Conservation (phyloP, 176 grass and related monocot genomes). For the Ensete glaucum region DNA sequence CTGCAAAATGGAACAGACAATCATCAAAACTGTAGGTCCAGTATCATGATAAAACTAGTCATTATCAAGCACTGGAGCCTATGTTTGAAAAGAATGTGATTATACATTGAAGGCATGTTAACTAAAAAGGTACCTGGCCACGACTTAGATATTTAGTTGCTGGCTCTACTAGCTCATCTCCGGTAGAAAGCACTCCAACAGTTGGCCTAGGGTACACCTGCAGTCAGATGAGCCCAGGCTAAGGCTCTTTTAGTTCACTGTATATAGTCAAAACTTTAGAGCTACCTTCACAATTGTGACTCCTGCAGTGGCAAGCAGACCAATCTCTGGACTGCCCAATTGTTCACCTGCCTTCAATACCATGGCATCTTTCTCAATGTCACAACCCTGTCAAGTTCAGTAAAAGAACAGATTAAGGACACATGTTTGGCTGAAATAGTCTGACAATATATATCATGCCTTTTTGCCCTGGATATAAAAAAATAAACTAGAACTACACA, state of each 20-base stretch:
- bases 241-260: background rate
- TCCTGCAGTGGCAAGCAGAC: constrained; percentile 71
- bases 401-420: background rate
- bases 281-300: constrained; percentile 63
- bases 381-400: constrained; percentile 50
- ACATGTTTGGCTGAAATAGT: background rate
- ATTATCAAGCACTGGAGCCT: background rate
- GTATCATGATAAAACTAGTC: background rate
- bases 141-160: constrained; percentile 51
- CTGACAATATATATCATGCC: background rate
- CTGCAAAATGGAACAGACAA: constrained; percentile 32
- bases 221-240: constrained; percentile 14
- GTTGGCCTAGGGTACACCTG: constrained; percentile 70
- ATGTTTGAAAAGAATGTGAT: background rate
- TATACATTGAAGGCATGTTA: background rate
- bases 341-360: constrained; percentile 57
- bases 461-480: background rate
- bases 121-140: constrained; percentile 49
- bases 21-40: background rate
- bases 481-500: too few relatives aligned
- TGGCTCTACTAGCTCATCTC: constrained; percentile 79
- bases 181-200: constrained; percentile 74
- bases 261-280: background rate
- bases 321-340: constrained; percentile 82
- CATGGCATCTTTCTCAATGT: constrained; percentile 67